Conservation (phyloP, 192 early-diverging fungal genomes). For the Mortierella hygrophila region DNA sequence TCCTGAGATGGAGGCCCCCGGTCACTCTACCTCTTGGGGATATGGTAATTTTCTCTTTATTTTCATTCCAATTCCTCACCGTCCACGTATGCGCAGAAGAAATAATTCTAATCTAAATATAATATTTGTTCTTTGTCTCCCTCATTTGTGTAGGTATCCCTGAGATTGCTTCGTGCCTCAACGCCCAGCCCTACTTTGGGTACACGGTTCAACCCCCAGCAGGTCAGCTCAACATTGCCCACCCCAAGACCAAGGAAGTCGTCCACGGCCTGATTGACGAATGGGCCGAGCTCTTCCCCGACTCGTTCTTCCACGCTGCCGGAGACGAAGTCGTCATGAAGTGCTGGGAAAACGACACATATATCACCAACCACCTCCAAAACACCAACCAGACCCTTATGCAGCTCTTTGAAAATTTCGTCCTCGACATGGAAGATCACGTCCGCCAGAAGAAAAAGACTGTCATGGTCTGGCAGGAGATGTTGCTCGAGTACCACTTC, state of each 20-base stretch:
- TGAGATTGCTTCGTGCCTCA: conserved; percentile 47
- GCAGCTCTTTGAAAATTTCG: conserved; percentile 53
- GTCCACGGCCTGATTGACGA: conserved; percentile 59
- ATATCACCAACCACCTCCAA: conserved; percentile 36
- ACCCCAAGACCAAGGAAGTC: conserved; percentile 57
- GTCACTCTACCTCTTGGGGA: conserved; percentile 61
- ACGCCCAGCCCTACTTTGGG: conserved; percentile 40
- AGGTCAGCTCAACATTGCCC: conserved; percentile 67
- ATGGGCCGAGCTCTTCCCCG: conserved; percentile 55
- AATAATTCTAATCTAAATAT: background rate
- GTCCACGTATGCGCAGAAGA: background rate
- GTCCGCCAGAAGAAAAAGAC: conserved; percentile 55
- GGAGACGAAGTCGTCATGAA: conserved; percentile 55
- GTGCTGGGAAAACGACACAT: conserved; percentile 48
- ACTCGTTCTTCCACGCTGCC: conserved; percentile 63
- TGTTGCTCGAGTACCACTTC: conserved; percentile 54
- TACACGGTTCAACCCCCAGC: conserved; percentile 63
- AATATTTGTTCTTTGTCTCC: background rate
- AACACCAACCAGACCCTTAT: conserved; percentile 34
- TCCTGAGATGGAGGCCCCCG: conserved; percentile 71
- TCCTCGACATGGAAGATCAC: conserved; percentile 42
- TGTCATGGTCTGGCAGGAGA: conserved; percentile 65
- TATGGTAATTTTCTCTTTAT: conserved; percentile 2
- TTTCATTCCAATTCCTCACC: background rate
- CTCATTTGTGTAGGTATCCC: conserved; percentile 28